Percentiles rank a stretch among this genome's conserved stretches.
Evolutionary conservation across 768 basidiomycete genomes (phyloP).

Genomic region (Kondoa subrosea): DNA sequence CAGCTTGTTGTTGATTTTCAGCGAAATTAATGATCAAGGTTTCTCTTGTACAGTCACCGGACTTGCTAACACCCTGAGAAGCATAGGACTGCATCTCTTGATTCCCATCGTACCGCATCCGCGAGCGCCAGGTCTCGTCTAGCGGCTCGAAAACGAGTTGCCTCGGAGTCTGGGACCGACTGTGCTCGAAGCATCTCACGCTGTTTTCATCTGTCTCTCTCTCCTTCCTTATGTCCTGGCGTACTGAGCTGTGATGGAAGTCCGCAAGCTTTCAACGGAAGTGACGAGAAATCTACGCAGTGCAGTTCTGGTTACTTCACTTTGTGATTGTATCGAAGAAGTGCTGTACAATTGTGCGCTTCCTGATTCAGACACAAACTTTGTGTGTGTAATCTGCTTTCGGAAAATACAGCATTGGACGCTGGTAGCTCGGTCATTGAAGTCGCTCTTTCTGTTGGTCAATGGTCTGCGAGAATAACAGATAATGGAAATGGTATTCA

Average conservation of each 20-base stretch:
- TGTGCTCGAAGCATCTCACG: no score
- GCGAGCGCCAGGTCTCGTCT: no score
- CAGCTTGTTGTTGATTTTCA: neutral
- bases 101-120: no score
- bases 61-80: no score
- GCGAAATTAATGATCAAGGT: neutral
- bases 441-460: slow-evolving; percentile 52
- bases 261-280: slow-evolving; percentile 37
- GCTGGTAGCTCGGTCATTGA: slow-evolving; percentile 54
- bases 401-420: slow-evolving; percentile 43
- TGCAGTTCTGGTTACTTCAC: slow-evolving; percentile 62
- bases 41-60: no score
- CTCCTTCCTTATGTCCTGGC: no score
- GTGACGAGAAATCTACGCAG: slow-evolving; percentile 62
- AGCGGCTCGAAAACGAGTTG: no score
- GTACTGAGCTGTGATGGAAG: no score
- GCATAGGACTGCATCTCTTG: no score
- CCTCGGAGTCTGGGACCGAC: no score
- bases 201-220: no score
- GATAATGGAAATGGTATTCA: slow-evolving; percentile 71
- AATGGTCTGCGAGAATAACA: slow-evolving; percentile 68
- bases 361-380: neutral
- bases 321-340: slow-evolving; percentile 64
- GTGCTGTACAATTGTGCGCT: slow-evolving; percentile 55
- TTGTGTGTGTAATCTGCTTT: neutral